These are phyloP conservation scores for Anaeromyces robustus DNA, from an alignment of 192 early-diverging fungal genomes.

Conservation along the genomic window DNA sequence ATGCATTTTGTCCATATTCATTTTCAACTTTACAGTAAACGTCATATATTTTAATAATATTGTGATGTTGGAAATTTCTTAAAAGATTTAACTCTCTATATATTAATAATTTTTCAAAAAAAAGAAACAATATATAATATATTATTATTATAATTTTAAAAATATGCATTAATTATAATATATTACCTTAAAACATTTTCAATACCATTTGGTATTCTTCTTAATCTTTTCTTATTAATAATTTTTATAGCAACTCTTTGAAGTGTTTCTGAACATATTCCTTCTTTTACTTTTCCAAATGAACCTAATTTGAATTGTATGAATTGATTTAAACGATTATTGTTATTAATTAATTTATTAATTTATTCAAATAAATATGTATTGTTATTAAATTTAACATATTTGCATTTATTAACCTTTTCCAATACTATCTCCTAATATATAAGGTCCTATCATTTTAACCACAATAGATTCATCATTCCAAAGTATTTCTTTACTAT, in stretches of 20 bases:
- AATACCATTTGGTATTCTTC: conserved; percentile 31
- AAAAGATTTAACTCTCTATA: conserved; percentile 32
- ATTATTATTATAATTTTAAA: too few species aligned
- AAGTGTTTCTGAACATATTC: conserved; percentile 30
- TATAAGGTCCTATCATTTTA: conserved; percentile 34
- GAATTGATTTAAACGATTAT: too few species aligned
- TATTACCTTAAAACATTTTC: conserved; percentile 20
- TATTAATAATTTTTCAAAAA: conserved; percentile 3
- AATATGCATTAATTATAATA: too few species aligned
- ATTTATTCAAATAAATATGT: too few species aligned
- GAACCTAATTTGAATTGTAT: conserved; percentile 10
- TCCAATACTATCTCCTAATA: conserved; percentile 40
- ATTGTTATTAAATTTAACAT: too few species aligned
- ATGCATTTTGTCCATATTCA: conserved; percentile 22
- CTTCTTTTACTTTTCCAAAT: conserved; percentile 48
- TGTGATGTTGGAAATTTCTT: conserved; percentile 24
- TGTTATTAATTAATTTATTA: too few species aligned
- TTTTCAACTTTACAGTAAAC: conserved; percentile 45
- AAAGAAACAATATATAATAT: too few species aligned
- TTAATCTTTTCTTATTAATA: conserved; percentile 32
- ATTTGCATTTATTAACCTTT: conserved; percentile 16
- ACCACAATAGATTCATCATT: conserved; percentile 13
- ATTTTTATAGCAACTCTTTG: conserved; percentile 43
- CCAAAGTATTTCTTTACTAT: conserved; percentile 32
- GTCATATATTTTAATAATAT: conserved; percentile 30